Percentiles rank a stretch among this genome's conserved stretches.
phyloP scores from a whole-genome alignment of 331 rosid species.

The Dryas integrifolia region DNA sequence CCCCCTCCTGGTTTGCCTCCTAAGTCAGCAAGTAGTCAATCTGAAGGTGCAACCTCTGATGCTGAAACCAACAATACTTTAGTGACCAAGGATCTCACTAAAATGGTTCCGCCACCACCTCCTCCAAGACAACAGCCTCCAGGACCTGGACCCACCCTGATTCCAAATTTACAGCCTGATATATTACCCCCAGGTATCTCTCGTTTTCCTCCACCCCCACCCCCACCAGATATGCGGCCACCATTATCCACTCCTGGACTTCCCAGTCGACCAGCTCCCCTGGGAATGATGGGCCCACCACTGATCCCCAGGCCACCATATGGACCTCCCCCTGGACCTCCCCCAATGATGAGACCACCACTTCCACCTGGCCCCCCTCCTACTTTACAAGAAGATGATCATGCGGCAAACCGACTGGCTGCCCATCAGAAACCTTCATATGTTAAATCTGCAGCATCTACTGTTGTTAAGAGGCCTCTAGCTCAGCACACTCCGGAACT shows the following conservation, averaged over 20 bases:
- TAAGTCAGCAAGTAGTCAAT: conserved; percentile 46
- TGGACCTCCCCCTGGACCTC: conserved; percentile 96
- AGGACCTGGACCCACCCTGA: conserved; percentile 53
- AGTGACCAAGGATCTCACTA: conserved; percentile 56
- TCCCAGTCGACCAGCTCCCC: conserved; percentile 62
- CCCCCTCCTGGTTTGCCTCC: conserved; percentile 72
- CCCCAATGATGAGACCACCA: conserved; percentile 98
- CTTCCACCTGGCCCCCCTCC: conserved; percentile 99
- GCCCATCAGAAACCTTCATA: conserved; percentile 83
- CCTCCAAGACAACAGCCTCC: conserved; percentile 74
- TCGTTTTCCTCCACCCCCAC: conserved; percentile 79
- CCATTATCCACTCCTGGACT: conserved; percentile 66
- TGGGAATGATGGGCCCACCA: conserved; percentile 86
- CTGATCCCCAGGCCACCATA: conserved; percentile 81
- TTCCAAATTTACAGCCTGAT: conserved; percentile 68
- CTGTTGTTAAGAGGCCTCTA: conserved; percentile 91
- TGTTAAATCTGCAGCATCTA: conserved; percentile 95
- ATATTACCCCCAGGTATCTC: conserved; percentile 88
- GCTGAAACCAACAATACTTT: conserved; percentile 45
- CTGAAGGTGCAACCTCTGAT: conserved; percentile 52
- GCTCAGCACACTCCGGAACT: conserved; percentile 99
- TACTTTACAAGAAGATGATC: conserved; percentile 65
- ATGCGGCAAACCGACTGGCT: conserved; percentile 34
- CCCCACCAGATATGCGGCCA: conserved; percentile 83
- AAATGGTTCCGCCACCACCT: conserved; percentile 69